Evolutionary conservation across 768 basidiomycete genomes (phyloP).

Genomic region (Calocera cornea): DNA sequence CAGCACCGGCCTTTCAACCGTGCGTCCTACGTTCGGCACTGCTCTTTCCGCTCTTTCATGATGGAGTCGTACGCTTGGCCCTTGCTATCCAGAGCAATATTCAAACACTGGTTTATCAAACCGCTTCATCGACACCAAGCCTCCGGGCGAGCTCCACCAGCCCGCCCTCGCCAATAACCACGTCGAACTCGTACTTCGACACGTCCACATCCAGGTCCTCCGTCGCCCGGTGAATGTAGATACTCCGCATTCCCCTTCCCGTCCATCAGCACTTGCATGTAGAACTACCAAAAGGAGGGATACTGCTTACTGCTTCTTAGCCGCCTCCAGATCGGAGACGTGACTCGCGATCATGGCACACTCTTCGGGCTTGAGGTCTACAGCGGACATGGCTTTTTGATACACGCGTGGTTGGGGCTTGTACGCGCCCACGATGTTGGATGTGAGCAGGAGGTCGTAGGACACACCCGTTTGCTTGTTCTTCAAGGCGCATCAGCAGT

Average conservation of each 20-base stretch:
- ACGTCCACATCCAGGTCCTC: conserved; percentile 12
- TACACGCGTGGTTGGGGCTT: conserved; percentile 12
- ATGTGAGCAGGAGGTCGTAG: conserved; percentile 9
- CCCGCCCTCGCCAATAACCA: conserved; percentile 12
- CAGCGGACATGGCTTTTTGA: conserved; percentile 1
- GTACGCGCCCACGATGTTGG: conserved; percentile 10
- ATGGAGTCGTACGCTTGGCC: too few relatives aligned
- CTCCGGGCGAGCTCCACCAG: conserved; percentile 12
- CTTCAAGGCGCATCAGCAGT: not conserved
- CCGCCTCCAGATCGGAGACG: conserved; percentile 12
- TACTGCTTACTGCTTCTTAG: conserved; percentile 7
- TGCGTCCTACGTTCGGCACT: too few relatives aligned
- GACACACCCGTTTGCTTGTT: conserved; percentile 6
- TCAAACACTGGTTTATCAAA: not conserved
- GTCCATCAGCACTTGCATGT: not conserved
- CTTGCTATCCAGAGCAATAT: too few relatives aligned
- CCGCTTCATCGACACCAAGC: not conserved
- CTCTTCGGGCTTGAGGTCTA: conserved; percentile 5
- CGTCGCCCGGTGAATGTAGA: conserved; percentile 10
- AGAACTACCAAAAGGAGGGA: not conserved
- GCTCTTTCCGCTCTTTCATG: too few relatives aligned
- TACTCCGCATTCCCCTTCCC: conserved; percentile 9
- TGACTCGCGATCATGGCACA: conserved; percentile 13
- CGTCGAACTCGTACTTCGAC: conserved; percentile 8
- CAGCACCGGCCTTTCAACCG: too few relatives aligned